Base-by-base conservation (phyloP, 257 asterid species). In the Hygrophila difformis region DNA sequence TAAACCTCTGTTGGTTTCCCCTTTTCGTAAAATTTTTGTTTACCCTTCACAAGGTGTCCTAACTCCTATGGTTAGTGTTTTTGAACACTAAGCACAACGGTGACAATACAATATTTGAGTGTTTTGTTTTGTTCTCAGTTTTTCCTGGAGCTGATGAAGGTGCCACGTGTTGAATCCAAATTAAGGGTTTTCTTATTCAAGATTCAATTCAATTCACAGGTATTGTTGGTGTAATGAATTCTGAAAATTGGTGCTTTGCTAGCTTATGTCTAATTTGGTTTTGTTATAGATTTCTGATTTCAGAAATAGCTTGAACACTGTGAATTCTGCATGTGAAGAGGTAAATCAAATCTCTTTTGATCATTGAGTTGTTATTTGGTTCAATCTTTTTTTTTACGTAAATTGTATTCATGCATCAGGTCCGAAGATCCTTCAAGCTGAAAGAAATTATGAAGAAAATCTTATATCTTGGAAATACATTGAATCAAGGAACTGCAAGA, bases 401-500 rank as follows among this genome's bases (percentile, higher is more conserved):
- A 59, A 51, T 54, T 71, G 8, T 31, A 24, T 49, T 48, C 38
- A 19, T 64, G 53, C 33, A 49, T 68, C 68, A 92, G 99, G 99
- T 87, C 42, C 92, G 97, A 64, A 74, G 53, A 60, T 92, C 99
- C 66, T 40, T 61, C 65, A 83, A 87, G 65, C 70, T 92, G 89
- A 92, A 83, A 78, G 99, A 81, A 59, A 77, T 92, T 45, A 60
- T 92, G 94, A 81, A 79, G 82, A 81, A 63, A 67, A 92, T 92
- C 54, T 65, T 92, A 57, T 64, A 68, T 63, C 75, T 92, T 47
- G 99, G 99, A 59, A 92, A 92, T 72, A 77, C 89, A 41, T 68
- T 92, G 67, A 92, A 92, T 63, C 99, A 87, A 59, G 99, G 99
- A 72, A 92, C 99, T 65, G 99, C 99, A 51, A 81, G 99, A 71